A percentile compares a stretch with the other conserved stretches of the same genome.
These are phyloP conservation scores for Suillus subluteus DNA, from an alignment of 768 basidiomycete species.

Conservation along the genomic window DNA sequence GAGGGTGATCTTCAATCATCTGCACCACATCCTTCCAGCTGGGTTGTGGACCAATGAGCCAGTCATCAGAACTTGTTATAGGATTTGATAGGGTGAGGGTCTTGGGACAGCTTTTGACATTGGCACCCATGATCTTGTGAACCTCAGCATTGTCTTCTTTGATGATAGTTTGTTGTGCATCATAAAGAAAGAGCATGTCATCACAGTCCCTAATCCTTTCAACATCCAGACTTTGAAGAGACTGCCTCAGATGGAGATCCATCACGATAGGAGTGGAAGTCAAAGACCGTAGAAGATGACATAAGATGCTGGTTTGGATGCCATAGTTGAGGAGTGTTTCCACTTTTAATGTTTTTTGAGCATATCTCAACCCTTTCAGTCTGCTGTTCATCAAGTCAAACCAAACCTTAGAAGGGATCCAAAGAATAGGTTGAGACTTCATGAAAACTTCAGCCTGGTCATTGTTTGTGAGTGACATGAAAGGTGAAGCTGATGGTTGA, in stretches of 20 bases:
- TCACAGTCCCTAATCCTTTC: background rate
- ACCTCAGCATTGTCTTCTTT: background rate
- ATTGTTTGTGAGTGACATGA: no score
- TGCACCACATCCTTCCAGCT: no score
- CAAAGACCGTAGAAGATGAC: background rate
- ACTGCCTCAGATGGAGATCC: background rate
- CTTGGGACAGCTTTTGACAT: no score
- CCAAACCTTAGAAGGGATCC: background rate
- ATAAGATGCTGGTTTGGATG: background rate
- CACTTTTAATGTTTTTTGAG: background rate
- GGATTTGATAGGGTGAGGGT: no score
- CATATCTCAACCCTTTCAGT: background rate
- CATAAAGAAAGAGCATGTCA: background rate
- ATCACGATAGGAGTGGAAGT: background rate
- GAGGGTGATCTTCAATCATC: no score
- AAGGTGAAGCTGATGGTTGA: background rate
- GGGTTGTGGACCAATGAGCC: no score
- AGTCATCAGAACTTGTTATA: no score
- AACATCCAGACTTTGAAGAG: background rate
- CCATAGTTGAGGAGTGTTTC: background rate
- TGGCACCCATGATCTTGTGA: no score
- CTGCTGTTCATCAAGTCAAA: background rate
- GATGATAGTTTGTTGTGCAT: background rate
- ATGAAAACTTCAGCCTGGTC: background rate
- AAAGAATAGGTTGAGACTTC: background rate